Evolutionary conservation across 2,329 filamentous ascomycete genomes (phyloP), one percentile per base, ranked within the genome.

Genomic region (Ophiostoma pallidulum): DNA sequence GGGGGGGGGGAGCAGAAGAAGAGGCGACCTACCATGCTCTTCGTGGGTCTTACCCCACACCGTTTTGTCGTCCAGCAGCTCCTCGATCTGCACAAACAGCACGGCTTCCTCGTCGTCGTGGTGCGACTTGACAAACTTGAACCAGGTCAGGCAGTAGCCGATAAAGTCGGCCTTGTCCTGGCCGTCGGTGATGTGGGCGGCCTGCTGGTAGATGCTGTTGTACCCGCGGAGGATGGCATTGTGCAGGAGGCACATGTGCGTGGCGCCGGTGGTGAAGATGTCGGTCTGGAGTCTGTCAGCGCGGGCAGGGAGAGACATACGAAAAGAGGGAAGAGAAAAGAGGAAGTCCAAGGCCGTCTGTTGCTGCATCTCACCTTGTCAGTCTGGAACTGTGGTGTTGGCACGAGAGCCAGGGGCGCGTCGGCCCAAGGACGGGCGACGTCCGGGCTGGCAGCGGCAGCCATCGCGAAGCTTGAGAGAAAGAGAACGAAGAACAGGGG

Each of bases 161-260:
- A 80, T 61, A 54, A 83, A 82, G 58, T 75, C 72, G 41, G 62
- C 58, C 59, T 72, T 72, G 59, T 81, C 75, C n/a, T 60, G 59
- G 2, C 69, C 66, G 9, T 66, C 59, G 3, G 31, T 13, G 36
- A 81, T 61, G 54, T 73, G 65, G 10, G 70, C 68, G 1, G 75
- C 77, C 59, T 82, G 78, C 35, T 73, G 69, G 59, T 75, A 79
- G 57, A 83, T 79, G 56, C 70, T 74, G 62, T 83, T 82, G 66
- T 76, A 79, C 46, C 77, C 75, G 36, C 78, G 75, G 53, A 82
- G 73, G 56, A 82, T 74, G 48, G 73, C 66, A 56, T 82, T 82
- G 66, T 82, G 77, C 42, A 79, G 64, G 44, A 80, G 60, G 3
- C 71, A 68, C 77, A 80, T 82, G 61, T 82, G 74, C 14, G 75